A percentile compares a stretch with the other conserved stretches of the same genome.
These are phyloP conservation scores for Plasmodium knowlesi DNA, from an alignment of 169 alveolate species.

Conservation along the genomic window DNA sequence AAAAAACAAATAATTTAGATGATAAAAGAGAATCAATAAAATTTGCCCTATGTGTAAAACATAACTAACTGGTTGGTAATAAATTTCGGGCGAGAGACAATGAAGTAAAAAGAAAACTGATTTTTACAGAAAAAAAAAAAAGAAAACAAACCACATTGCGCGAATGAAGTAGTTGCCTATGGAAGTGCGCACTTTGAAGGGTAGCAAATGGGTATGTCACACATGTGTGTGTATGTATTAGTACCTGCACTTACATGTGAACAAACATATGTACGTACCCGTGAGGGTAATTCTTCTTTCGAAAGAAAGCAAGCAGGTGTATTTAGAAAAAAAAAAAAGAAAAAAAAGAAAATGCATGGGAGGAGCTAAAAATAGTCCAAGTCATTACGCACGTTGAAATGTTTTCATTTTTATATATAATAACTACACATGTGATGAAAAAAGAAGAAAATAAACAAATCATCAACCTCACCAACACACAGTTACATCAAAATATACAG, in stretches of 20 bases:
- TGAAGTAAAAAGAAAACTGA: not conserved
- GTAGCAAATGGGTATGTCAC: not conserved
- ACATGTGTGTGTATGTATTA: not conserved
- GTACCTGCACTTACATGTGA: not conserved
- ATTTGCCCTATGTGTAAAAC: constrained; percentile 17
- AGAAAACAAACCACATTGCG: constrained; percentile 30
- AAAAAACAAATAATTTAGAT: constrained; percentile 57
- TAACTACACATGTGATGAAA: too few species aligned
- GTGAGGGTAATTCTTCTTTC: not conserved
- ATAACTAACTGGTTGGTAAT: not conserved
- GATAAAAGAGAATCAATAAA: constrained; percentile 28
- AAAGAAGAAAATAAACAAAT: not conserved
- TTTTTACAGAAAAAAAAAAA: constrained; percentile 6
- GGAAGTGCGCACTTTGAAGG: not conserved
- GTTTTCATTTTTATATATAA: too few species aligned
- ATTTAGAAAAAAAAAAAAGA: not conserved
- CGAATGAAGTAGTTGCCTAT: not conserved
- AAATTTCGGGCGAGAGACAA: not conserved
- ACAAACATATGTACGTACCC: not conserved
- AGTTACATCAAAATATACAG: not conserved
- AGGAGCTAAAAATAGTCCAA: too few species aligned
- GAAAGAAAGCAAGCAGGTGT: not conserved
- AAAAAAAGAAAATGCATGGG: too few species aligned
- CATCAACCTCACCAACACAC: not conserved
- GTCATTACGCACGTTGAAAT: too few species aligned